Conservation (phyloP, 371 early-diverging fungal species). For the Nematocida sp. region DNA sequence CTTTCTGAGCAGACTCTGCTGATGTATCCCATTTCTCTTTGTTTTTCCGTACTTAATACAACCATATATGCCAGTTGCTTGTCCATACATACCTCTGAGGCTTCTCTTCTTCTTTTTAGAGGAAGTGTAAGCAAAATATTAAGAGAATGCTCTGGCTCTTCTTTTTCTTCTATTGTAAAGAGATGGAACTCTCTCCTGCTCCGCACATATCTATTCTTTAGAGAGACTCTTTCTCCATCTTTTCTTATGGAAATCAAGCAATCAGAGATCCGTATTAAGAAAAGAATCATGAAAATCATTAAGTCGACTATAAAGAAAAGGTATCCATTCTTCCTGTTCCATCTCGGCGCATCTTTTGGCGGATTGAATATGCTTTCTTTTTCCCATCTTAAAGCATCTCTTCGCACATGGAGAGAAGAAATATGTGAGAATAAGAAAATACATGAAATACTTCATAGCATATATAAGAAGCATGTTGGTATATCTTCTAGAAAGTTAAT, state of each 20-base stretch:
- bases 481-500: not conserved
- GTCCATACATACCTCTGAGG: not conserved
- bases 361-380: slow-evolving; percentile 85
- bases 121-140: not conserved
- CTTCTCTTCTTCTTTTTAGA: not conserved
- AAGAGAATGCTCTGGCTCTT: not conserved
- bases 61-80: not conserved
- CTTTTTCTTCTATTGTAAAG: slow-evolving; percentile 22
- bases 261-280: slow-evolving; percentile 12
- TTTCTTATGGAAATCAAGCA: not conserved
- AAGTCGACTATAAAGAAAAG: slow-evolving; percentile 96
- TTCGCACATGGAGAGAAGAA: slow-evolving; percentile 27
- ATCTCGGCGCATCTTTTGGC: slow-evolving; percentile 83
- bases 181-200: slow-evolving; percentile 33
- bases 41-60: not conserved
- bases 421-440: slow-evolving; percentile 12
- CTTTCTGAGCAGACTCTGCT: not conserved
- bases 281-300: slow-evolving; percentile 83
- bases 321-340: slow-evolving; percentile 92
- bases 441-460: not conserved
- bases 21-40: not conserved
- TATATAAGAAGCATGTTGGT: not conserved
- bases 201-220: slow-evolving; percentile 18
- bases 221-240: slow-evolving; percentile 70
- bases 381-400: not conserved